phyloP scores from a whole-genome alignment of 768 basidiomycete species.

The Leucocoprinus leucothites region DNA sequence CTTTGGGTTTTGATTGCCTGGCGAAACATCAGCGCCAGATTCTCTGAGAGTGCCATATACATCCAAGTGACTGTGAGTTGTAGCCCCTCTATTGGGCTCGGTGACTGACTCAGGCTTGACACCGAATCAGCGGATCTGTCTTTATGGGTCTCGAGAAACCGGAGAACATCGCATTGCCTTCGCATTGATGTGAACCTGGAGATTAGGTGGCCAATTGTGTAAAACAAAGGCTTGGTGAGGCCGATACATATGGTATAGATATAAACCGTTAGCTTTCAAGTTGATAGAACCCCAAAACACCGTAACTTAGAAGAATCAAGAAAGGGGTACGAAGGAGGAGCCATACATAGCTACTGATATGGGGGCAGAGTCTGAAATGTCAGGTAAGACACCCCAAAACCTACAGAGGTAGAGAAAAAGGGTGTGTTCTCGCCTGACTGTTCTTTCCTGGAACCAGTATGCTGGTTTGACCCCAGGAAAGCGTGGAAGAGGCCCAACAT shows the following conservation, averaged over 20 bases:
- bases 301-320: neutral
- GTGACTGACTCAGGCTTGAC: neutral
- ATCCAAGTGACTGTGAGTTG: neutral
- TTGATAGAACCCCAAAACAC: neutral
- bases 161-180: neutral
- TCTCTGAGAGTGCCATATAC: neutral
- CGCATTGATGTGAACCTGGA: neutral
- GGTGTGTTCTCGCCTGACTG: neutral
- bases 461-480: neutral
- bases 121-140: neutral
- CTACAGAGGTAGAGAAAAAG: neutral
- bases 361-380: neutral
- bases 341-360: neutral
- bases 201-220: neutral
- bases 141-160: neutral
- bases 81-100: neutral
- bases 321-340: neutral
- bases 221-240: neutral
- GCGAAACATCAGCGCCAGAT: neutral
- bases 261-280: neutral
- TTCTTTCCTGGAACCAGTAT: neutral
- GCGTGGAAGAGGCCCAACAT: neutral
- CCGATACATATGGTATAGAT: slow-evolving; percentile 5
- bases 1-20: neutral
- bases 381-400: slow-evolving; percentile 2